Conservation (phyloP, 2,329 filamentous ascomycete species). For the Davidsoniella eucalypti region DNA sequence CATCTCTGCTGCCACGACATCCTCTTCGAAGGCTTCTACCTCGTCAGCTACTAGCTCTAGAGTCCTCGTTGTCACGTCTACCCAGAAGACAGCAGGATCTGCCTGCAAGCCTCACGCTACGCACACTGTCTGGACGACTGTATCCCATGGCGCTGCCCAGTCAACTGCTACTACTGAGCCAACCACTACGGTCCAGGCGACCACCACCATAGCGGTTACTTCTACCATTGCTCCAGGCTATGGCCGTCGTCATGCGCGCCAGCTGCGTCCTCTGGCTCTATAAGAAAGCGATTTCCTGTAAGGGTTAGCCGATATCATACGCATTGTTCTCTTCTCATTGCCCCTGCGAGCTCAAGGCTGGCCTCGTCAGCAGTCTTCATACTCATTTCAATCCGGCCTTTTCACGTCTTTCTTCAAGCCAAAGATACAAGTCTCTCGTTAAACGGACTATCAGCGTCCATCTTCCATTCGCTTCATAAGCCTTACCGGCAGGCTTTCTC, state of each 20-base stretch:
- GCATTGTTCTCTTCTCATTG: too few relatives aligned
- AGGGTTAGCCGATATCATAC: too few relatives aligned
- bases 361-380: neutral
- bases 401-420: neutral
- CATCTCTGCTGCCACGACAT: neutral
- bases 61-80: neutral
- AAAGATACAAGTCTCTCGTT: neutral
- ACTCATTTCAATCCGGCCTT: neutral
- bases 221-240: neutral
- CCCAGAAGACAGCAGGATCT: conserved; percentile 12
- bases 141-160: conserved; percentile 16
- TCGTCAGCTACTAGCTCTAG: neutral
- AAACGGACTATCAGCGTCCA: too few relatives aligned
- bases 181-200: neutral
- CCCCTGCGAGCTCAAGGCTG: too few relatives aligned
- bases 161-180: neutral
- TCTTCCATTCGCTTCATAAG: too few relatives aligned
- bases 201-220: neutral
- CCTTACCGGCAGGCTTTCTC: too few relatives aligned
- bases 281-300: neutral
- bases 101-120: conserved; percentile 18
- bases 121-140: conserved; percentile 27
- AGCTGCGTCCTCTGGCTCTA: too few relatives aligned
- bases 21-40: neutral
- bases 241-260: neutral